A percentile compares a stretch with the other conserved stretches of the same genome.
phyloP scores from a whole-genome alignment of 768 basidiomycete species.

The Sutorius australiensis region DNA sequence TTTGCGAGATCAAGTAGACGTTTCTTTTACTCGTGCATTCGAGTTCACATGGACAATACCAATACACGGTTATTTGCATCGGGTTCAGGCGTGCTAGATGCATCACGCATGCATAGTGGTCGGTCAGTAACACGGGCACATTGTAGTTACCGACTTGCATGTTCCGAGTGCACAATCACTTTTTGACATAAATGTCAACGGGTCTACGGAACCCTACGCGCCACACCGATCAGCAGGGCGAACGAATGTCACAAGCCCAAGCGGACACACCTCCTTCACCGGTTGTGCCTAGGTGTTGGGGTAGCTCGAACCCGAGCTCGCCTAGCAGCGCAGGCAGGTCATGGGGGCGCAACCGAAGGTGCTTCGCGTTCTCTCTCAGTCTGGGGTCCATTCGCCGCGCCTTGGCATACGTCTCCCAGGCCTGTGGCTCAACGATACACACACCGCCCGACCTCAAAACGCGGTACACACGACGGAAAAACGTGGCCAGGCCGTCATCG shows the following conservation, averaged over 20 bases:
- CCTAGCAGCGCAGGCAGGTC: constrained; percentile 55
- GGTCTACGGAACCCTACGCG: constrained; percentile 31
- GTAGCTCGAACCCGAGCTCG: constrained; percentile 59
- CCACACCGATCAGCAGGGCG: constrained; percentile 1
- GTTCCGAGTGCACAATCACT: background rate
- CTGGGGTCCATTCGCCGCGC: constrained; percentile 64
- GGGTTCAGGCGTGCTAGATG: too few relatives aligned
- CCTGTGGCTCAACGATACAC: constrained; percentile 80
- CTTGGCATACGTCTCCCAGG: constrained; percentile 81
- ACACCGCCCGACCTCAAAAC: constrained; percentile 59
- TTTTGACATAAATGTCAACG: constrained; percentile 60
- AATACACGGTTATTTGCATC: background rate
- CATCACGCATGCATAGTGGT: background rate
- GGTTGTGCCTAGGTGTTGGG: constrained; percentile 45
- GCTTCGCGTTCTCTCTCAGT: constrained; percentile 58
- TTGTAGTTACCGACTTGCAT: background rate
- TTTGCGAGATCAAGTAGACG: background rate
- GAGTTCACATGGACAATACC: constrained; percentile 1
- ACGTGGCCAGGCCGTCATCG: constrained; percentile 63
- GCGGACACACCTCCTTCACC: constrained; percentile 60
- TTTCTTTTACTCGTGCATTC: background rate
- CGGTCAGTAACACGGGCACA: background rate
- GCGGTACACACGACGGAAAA: constrained; percentile 61
- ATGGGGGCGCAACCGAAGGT: constrained; percentile 56
- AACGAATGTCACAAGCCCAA: too few relatives aligned